A percentile compares a stretch with the other conserved stretches of the same genome.
These are phyloP conservation scores for Lichenothelia convexa DNA, from an alignment of 495 filamentous ascomycete species.

Conservation along the genomic window DNA sequence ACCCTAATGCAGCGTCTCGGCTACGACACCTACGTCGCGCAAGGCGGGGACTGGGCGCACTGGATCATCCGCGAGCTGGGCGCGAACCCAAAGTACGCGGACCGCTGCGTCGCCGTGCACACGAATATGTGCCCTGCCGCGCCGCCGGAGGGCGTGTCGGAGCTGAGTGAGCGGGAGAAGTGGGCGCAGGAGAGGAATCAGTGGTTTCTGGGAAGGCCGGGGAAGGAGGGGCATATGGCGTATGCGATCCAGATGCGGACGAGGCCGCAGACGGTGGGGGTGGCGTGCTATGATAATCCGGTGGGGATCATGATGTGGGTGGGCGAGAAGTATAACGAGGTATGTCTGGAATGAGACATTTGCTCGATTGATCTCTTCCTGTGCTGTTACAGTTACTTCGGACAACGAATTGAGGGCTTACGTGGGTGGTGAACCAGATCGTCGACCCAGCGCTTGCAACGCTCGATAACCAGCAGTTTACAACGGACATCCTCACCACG, in stretches of 20 bases:
- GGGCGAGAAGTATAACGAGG: constrained; percentile 15
- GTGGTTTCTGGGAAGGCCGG: constrained; percentile 5
- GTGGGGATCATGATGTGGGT: constrained; percentile 12
- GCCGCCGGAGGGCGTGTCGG: constrained; percentile 1
- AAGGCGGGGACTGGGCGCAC: constrained; percentile 9
- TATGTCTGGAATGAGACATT: too few relatives aligned
- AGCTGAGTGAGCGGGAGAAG: constrained; percentile 6
- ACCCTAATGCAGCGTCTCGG: constrained; percentile 10
- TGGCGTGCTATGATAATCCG: constrained; percentile 7
- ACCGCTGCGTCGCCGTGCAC: neutral
- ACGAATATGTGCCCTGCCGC: constrained; percentile 1
- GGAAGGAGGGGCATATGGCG: constrained; percentile 5
- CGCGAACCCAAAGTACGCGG: neutral
- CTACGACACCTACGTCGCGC: constrained; percentile 9
- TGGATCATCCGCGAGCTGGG: constrained; percentile 4
- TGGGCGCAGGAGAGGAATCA: neutral
- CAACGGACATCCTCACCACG: constrained; percentile 9
- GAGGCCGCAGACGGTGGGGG: constrained; percentile 8
- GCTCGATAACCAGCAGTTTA: constrained; percentile 6
- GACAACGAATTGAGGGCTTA: too few relatives aligned
- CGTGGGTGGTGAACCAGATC: too few relatives aligned
- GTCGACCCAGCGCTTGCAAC: too few relatives aligned
- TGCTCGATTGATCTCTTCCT: too few relatives aligned
- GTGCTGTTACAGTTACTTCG: too few relatives aligned
- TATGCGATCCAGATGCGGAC: constrained; percentile 11